phyloP scores from a whole-genome alignment of 1,284 basidiomycete species.

The Ganoderma meredithae region DNA sequence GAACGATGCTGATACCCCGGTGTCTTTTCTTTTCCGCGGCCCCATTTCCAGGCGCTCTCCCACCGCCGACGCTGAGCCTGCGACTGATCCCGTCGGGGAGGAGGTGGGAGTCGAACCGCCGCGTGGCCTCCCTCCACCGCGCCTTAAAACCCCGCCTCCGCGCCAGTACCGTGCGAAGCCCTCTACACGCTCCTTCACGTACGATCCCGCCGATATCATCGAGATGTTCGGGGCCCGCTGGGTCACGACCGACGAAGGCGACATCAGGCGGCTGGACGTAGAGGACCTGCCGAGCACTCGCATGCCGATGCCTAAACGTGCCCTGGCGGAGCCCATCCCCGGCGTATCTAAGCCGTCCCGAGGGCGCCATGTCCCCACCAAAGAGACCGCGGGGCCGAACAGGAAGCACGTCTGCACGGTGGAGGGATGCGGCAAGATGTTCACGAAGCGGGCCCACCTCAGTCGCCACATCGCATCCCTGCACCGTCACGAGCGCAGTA shows the following conservation, averaged over 20 bases:
- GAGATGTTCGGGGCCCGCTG: conserved; percentile 15
- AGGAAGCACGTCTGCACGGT: conserved; percentile 69
- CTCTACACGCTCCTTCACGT: conserved; percentile 5
- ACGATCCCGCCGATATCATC: conserved; percentile 9
- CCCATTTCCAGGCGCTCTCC: conserved; percentile 21
- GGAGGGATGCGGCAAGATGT: conserved; percentile 74
- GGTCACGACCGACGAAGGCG: conserved; percentile 19
- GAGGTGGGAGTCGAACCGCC: conserved; percentile 21
- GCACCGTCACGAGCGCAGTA: conserved; percentile 82
- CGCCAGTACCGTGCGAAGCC: conserved; percentile 17
- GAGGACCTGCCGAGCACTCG: background rate
- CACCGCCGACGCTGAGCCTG: conserved; percentile 9
- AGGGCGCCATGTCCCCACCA: conserved; percentile 71
- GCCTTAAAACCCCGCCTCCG: conserved; percentile 23
- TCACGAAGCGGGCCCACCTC: conserved; percentile 78
- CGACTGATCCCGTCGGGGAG: conserved; percentile 2
- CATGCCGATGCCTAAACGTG: background rate
- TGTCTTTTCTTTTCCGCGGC: conserved; percentile 33
- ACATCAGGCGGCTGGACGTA: background rate
- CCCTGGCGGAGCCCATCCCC: conserved; percentile 55
- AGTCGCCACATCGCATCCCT: conserved; percentile 81
- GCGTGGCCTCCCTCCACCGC: conserved; percentile 24
- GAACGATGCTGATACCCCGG: conserved; percentile 26
- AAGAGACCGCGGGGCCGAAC: conserved; percentile 36
- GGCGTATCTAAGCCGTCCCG: conserved; percentile 77